Conservation (phyloP, 2,329 filamentous ascomycete genomes). For the Talaromyces pinophilus region DNA sequence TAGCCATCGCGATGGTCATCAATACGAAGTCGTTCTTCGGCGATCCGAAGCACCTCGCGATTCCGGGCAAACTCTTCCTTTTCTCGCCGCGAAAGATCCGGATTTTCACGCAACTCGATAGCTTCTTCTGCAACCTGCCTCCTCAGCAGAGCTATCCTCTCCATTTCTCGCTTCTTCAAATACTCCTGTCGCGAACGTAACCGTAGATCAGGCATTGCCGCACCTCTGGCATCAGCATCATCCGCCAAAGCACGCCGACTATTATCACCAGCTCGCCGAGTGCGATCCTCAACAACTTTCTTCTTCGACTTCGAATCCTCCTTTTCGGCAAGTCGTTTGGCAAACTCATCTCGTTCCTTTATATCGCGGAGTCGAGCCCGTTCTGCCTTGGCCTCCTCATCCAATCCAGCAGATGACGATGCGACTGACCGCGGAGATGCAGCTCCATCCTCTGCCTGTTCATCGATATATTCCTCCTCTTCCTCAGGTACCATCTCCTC, state of each 20-base stretch:
- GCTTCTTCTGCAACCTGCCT: constrained; percentile 90
- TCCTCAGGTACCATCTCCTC: constrained; percentile 58
- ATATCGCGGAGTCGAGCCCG: constrained; percentile 65
- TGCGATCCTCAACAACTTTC: constrained; percentile 64
- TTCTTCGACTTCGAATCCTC: constrained; percentile 67
- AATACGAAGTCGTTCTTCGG: constrained; percentile 81
- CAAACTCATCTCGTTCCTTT: constrained; percentile 75
- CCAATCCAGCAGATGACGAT: constrained; percentile 52
- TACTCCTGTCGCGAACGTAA: constrained; percentile 88
- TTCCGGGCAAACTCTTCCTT: constrained; percentile 88
- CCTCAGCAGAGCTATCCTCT: constrained; percentile 80
- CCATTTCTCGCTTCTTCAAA: constrained; percentile 85
- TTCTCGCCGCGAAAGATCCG: constrained; percentile 72
- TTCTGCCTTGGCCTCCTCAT: constrained; percentile 62
- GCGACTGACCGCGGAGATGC: constrained; percentile 34
- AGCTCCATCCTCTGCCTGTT: constrained; percentile 63
- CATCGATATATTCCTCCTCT: constrained; percentile 56
- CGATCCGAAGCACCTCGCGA: constrained; percentile 74
- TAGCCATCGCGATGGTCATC: constrained; percentile 94
- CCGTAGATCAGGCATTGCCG: constrained; percentile 77
- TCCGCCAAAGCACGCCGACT: constrained; percentile 65
- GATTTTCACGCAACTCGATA: constrained; percentile 74
- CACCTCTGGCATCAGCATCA: constrained; percentile 66
- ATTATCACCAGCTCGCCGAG: constrained; percentile 59
- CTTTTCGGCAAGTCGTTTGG: constrained; percentile 71